Percentiles rank a stretch among this genome's conserved stretches.
Conservation (phyloP, 768 basidiomycete genomes). For the Mycena amicta region DNA sequence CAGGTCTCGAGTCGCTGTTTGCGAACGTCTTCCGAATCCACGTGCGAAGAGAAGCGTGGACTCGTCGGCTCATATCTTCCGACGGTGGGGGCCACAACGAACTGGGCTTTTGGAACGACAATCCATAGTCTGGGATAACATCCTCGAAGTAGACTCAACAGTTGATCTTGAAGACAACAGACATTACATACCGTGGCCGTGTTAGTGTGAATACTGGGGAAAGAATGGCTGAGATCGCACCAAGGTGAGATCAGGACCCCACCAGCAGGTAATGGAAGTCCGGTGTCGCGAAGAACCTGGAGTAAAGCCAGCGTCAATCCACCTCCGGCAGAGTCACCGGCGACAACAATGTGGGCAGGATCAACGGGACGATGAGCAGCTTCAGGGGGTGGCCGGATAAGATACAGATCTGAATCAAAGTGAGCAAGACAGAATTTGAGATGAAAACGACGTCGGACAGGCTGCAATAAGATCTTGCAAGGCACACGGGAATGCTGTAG, state of each 20-base stretch:
- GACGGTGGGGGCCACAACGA: conserved; percentile 78
- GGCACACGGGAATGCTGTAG: conserved; percentile 77
- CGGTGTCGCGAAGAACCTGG: conserved; percentile 83
- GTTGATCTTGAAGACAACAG: background rate
- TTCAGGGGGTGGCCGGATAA: conserved; percentile 83
- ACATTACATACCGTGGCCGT: conserved; percentile 69
- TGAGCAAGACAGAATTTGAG: background rate
- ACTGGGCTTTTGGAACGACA: conserved; percentile 79
- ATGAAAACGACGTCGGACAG: no score
- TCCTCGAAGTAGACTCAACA: conserved; percentile 50
- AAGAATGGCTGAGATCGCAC: conserved; percentile 91
- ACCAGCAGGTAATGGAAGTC: conserved; percentile 83
- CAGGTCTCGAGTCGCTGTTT: conserved; percentile 27
- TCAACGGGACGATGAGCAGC: conserved; percentile 78
- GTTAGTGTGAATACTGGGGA: conserved; percentile 85
- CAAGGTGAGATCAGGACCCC: conserved; percentile 91
- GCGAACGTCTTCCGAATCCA: conserved; percentile 60
- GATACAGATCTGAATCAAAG: conserved; percentile 72
- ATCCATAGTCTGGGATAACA: conserved; percentile 73
- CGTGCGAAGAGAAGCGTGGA: conserved; percentile 61
- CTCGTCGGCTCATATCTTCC: conserved; percentile 57
- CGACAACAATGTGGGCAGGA: conserved; percentile 80
- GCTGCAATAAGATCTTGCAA: conserved; percentile 88
- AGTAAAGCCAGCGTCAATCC: conserved; percentile 83
- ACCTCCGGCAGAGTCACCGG: conserved; percentile 94